phyloP scores from a whole-genome alignment of 2,329 filamentous ascomycete genomes.

The Aspergillaceae sp. region DNA sequence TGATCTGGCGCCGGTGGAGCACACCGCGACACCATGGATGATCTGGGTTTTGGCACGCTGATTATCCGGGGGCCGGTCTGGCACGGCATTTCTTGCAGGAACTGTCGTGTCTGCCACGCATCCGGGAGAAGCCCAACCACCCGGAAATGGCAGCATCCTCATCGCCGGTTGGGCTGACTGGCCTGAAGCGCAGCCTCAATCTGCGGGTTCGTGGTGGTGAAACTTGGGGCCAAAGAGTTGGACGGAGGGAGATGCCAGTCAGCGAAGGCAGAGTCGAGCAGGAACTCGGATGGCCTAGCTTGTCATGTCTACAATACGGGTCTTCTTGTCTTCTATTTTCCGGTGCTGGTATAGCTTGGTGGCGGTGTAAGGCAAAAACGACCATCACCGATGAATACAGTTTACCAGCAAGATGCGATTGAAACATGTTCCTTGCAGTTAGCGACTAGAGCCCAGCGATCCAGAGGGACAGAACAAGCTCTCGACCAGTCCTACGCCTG shows the following conservation, averaged over 20 bases:
- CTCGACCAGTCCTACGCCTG: neutral
- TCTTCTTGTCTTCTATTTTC: neutral
- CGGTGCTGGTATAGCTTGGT: neutral
- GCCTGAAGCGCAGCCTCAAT: neutral
- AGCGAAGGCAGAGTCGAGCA: neutral
- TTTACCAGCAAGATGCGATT: neutral
- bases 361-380: neutral
- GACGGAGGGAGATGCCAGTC: neutral
- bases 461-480: neutral
- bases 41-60: conserved; percentile 1
- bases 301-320: neutral
- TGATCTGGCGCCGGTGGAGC: neutral
- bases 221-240: neutral
- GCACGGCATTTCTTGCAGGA: neutral
- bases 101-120: neutral
- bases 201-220: neutral
- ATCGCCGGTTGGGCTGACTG: no score
- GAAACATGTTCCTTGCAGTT: neutral
- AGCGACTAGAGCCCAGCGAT: no score
- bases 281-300: neutral
- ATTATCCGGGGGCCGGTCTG: neutral
- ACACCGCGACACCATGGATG: conserved; percentile 1
- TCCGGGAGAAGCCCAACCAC: neutral
- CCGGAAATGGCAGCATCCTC: neutral
- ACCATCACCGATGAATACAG: no score